phyloP scores from a whole-genome alignment of 148 eudicot genomes.

The Rhododendron molle region DNA sequence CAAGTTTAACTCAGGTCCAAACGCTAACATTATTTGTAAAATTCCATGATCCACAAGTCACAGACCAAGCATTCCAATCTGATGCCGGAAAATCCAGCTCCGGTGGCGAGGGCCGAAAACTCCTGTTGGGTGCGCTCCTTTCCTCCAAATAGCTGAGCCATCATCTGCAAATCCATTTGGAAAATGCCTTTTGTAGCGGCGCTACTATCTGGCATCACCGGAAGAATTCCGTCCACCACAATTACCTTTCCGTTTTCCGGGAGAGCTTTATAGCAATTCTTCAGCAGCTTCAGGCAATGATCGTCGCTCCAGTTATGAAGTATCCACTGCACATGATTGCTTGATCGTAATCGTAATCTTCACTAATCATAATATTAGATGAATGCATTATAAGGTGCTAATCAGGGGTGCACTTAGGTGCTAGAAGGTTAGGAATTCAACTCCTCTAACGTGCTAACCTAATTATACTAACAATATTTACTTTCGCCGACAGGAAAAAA shows the following conservation, averaged over 20 bases:
- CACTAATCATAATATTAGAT: too few relatives aligned
- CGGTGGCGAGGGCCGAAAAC: not conserved
- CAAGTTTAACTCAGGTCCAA: not conserved
- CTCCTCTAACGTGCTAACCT: too few relatives aligned
- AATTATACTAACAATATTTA: too few relatives aligned
- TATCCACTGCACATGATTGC: not conserved
- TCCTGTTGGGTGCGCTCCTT: not conserved
- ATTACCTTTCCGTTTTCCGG: not conserved
- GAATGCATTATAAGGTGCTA: too few relatives aligned
- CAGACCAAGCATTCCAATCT: not conserved
- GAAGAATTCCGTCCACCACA: not conserved
- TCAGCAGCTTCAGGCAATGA: not conserved
- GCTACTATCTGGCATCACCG: not conserved
- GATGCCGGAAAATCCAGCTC: not conserved
- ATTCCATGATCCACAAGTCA: not conserved
- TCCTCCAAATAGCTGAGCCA: not conserved
- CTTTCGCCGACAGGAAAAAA: too few relatives aligned
- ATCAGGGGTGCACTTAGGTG: too few relatives aligned
- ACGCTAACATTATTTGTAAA: not conserved
- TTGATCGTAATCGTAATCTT: too few relatives aligned
- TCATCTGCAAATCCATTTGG: not conserved
- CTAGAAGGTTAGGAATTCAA: too few relatives aligned
- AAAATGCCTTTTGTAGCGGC: not conserved
- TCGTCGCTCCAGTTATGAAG: not conserved
- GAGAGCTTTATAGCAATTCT: not conserved